Base-by-base conservation (phyloP, 345 rosid species). In the Alliaria petiolata region DNA sequence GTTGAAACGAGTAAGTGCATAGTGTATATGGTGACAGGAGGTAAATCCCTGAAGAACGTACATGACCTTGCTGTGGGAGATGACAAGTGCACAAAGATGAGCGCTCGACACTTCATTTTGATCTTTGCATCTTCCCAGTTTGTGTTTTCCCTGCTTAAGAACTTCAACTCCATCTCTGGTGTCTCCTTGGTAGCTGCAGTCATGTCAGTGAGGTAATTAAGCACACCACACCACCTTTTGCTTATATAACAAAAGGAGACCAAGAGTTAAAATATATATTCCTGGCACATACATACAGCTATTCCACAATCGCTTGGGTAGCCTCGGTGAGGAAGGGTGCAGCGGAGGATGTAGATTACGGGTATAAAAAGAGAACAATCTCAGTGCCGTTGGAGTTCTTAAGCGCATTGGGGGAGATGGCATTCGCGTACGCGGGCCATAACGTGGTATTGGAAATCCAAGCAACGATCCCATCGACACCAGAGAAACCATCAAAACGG, bases 381-480 rank as follows among this genome's bases (percentile, higher is more conserved):
- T 28, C 82, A 34, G 91, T 64, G 16, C 83, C 80, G 1, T 83
- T 86, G 13, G 72, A 58, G 75, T 88, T 90, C 76, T 80, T 88
- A 26, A 69, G 78, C n/a, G 96, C 86, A 10, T 31, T 90, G 57
- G 96, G 96, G 4, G 76, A 79, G 3, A 85, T 90, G 47, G 96
- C 93, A 49, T 90, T 86, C 36, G 93, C 96, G 42, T 88, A 90
- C 70, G 92, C 92, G 0, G 96, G 96, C 8, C 96, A 88, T 77
- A 88, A 86, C 54, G 96, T 90, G n/a, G 96, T 85, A 12, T 65
- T 90, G 67, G 93, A 90, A 74, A 90, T 90, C 71, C 96, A 90
- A 84, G 93, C 93, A 72, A 90, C 96, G 2, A 90, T 90, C 45
- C 96, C 93, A 4, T 90, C 96, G 45, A 83, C 93, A n/a, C 92